Evolutionary conservation across 176 grass and related monocot species (phyloP).

Genomic region (Olyra latifolia): DNA sequence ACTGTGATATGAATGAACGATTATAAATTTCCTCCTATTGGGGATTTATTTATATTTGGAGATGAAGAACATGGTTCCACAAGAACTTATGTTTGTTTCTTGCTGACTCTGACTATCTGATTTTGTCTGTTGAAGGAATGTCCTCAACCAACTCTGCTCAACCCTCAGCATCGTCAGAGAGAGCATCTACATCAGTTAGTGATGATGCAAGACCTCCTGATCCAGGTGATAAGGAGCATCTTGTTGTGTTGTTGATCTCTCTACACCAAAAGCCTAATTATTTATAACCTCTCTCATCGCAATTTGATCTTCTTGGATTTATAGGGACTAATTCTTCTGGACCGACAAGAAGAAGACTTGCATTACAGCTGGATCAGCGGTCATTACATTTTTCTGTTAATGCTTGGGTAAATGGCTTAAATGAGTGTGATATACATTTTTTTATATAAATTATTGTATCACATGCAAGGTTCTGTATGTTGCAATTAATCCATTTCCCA

Average conservation of each 20-base stretch:
- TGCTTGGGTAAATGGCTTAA: constrained; percentile 83
- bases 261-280: background rate
- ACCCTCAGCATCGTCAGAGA: constrained; percentile 38
- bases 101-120: constrained; percentile 35
- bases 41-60: constrained; percentile 14
- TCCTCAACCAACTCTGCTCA: constrained; percentile 60
- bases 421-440: constrained; percentile 1
- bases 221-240: constrained; percentile 53
- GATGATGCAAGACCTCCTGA: constrained; percentile 60
- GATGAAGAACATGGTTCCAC: constrained; percentile 3
- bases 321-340: constrained; percentile 49
- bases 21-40: background rate
- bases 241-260: background rate
- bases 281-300: background rate
- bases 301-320: constrained; percentile 35
- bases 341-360: constrained; percentile 39
- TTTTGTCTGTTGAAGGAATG: constrained; percentile 66
- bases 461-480: background rate
- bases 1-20: background rate
- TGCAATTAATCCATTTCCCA: constrained; percentile 8
- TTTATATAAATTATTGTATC: constrained; percentile 5
- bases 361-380: constrained; percentile 67
- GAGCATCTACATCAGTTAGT: constrained; percentile 49
- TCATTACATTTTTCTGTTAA: constrained; percentile 82
- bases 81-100: constrained; percentile 29